Conservation (phyloP, 306 rosid genomes). For the Ochetophila trinervis region DNA sequence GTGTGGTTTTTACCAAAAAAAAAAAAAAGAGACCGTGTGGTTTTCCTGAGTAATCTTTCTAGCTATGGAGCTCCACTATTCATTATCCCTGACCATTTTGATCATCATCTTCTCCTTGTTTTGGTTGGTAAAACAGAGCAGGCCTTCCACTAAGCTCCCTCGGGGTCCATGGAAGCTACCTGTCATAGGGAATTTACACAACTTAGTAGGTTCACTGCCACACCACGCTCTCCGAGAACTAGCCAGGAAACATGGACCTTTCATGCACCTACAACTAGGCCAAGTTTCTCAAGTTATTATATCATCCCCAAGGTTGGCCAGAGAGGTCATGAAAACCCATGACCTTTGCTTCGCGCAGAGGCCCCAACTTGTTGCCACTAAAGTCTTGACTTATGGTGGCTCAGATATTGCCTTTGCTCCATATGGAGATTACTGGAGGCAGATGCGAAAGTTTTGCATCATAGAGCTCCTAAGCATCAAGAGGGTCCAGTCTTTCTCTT, state of each 20-base stretch:
- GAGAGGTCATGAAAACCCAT: constrained; percentile 32
- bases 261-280: constrained; percentile 40
- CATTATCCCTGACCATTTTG: not conserved
- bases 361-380: constrained; percentile 12
- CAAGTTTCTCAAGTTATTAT: constrained; percentile 30
- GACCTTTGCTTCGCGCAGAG: constrained; percentile 32
- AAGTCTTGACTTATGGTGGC: constrained; percentile 3
- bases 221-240: constrained; percentile 17
- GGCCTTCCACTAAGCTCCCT: not conserved
- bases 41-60: not conserved
- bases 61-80: not conserved
- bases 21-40: too few species aligned
- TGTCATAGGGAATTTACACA: constrained; percentile 15
- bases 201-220: constrained; percentile 5
- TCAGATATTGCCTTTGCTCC: constrained; percentile 33
- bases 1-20: too few species aligned
- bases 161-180: constrained; percentile 24
- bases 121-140: not conserved
- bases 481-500: constrained; percentile 22
- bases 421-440: constrained; percentile 43
- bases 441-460: constrained; percentile 20
- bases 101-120: not conserved
- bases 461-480: not conserved
- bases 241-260: constrained; percentile 34
- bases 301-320: constrained; percentile 37